These are phyloP conservation scores for Thecaphora thlaspeos DNA, from an alignment of 1,284 basidiomycete species.

Conservation along the genomic window DNA sequence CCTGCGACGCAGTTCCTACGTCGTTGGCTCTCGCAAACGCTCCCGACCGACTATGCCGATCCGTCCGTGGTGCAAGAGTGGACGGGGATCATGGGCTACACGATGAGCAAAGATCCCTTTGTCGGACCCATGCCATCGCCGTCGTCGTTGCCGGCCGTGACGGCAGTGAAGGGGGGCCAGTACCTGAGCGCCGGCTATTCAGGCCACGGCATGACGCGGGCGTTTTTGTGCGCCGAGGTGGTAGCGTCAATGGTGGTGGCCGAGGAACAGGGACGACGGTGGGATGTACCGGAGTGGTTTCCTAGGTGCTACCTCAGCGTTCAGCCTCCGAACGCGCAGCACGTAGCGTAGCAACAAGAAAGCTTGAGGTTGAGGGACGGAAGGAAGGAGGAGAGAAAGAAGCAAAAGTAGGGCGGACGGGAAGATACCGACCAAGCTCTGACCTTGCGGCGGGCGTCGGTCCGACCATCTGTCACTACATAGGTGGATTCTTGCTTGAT, in stretches of 20 bases:
- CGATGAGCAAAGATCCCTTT: slow-evolving; percentile 67
- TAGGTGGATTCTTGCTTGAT: too few relatives aligned
- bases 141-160: slow-evolving; percentile 10
- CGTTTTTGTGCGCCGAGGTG: slow-evolving; percentile 66
- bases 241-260: slow-evolving; percentile 68
- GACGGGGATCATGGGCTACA: slow-evolving; percentile 82
- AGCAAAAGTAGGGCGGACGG: too few relatives aligned
- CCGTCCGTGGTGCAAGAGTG: slow-evolving; percentile 64
- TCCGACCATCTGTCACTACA: too few relatives aligned
- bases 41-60: slow-evolving; percentile 64
- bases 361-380: too few relatives aligned
- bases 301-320: slow-evolving; percentile 25
- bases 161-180: slow-evolving; percentile 61
- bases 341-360: too few relatives aligned
- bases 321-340: neutral
- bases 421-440: too few relatives aligned
- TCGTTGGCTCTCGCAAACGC: slow-evolving; percentile 6
- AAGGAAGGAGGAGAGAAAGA: too few relatives aligned
- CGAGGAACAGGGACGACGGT: slow-evolving; percentile 62
- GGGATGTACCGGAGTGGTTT: slow-evolving; percentile 65
- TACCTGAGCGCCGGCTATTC: slow-evolving; percentile 74
- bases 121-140: slow-evolving; percentile 60
- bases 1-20: slow-evolving; percentile 14
- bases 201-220: slow-evolving; percentile 78
- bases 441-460: too few relatives aligned